Conservation (phyloP, 345 rosid species). For the Gynandropsis gynandra region DNA sequence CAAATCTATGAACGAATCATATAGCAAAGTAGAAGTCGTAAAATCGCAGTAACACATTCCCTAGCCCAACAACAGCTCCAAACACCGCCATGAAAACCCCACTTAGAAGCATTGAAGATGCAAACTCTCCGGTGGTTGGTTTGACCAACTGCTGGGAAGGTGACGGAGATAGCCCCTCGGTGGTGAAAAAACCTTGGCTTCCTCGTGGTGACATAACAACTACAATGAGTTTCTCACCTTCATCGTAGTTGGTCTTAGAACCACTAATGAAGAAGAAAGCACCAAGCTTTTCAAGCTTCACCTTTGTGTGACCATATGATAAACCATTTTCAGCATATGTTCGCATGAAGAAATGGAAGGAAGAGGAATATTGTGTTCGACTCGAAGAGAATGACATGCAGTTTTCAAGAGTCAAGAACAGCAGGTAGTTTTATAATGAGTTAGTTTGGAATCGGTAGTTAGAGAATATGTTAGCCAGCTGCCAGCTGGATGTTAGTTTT, state of each 20-base stretch:
- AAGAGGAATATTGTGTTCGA: no score
- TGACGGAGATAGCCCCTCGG: constrained; percentile 31
- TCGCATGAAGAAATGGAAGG: no score
- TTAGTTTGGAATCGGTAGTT: no score
- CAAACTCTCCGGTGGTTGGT: constrained; percentile 22
- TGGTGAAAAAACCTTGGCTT: constrained; percentile 26
- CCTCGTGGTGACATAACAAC: constrained; percentile 25
- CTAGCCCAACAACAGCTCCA: constrained; percentile 20
- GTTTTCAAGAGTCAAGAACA: no score
- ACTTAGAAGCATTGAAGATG: constrained; percentile 2
- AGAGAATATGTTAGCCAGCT: no score
- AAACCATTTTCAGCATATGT: no score
- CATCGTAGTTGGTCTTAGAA: constrained; percentile 25
- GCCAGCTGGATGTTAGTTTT: no score
- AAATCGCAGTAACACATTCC: constrained; percentile 9
- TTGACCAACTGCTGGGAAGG: constrained; percentile 24
- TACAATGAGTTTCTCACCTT: constrained; percentile 30
- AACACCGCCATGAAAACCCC: constrained; percentile 1
- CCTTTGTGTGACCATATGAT: constrained; percentile 27
- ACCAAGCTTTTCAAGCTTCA: constrained; percentile 30
- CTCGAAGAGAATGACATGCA: no score
- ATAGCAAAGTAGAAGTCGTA: background rate
- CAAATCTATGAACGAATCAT: no score
- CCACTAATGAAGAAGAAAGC: constrained; percentile 33
- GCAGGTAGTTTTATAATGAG: no score